Percentiles rank a stretch among this genome's conserved stretches.
phyloP scores from a whole-genome alignment of 257 asterid species.

The Sherardia arvensis region DNA sequence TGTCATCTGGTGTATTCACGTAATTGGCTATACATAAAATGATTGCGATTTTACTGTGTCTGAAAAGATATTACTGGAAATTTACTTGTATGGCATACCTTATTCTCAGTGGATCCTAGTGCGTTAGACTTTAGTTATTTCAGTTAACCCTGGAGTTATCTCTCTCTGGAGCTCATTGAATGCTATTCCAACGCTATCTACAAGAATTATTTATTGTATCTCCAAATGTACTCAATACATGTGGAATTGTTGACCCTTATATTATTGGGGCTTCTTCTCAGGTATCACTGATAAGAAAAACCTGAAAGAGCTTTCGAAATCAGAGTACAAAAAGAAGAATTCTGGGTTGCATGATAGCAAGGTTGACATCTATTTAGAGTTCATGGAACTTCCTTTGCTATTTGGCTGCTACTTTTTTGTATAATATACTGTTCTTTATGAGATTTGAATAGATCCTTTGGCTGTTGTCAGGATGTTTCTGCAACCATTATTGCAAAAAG shows the following conservation, averaged over 20 bases:
- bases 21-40: neutral
- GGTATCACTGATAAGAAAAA: constrained; percentile 32
- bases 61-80: neutral
- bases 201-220: neutral
- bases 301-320: constrained; percentile 6
- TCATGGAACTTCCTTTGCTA: constrained; percentile 4
- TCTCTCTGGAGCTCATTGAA: neutral
- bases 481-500: constrained; percentile 41
- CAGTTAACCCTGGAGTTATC: neutral
- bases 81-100: neutral
- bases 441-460: neutral
- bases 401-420: constrained; percentile 4
- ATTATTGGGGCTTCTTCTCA: constrained; percentile 38
- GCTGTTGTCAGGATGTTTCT: constrained; percentile 45
- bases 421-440: neutral
- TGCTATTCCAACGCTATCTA: neutral
- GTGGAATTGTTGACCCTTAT: constrained; percentile 7
- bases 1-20: neutral
- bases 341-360: constrained; percentile 24
- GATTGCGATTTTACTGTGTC: neutral
- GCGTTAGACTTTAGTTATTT: neutral
- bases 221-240: neutral
- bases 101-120: neutral
- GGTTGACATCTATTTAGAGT: constrained; percentile 21
- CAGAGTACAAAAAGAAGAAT: constrained; percentile 19